Percentiles rank a stretch among this genome's conserved stretches.
Conservation (phyloP, 2,329 filamentous ascomycete species). For the Aspergillus ochraceoroseus region DNA sequence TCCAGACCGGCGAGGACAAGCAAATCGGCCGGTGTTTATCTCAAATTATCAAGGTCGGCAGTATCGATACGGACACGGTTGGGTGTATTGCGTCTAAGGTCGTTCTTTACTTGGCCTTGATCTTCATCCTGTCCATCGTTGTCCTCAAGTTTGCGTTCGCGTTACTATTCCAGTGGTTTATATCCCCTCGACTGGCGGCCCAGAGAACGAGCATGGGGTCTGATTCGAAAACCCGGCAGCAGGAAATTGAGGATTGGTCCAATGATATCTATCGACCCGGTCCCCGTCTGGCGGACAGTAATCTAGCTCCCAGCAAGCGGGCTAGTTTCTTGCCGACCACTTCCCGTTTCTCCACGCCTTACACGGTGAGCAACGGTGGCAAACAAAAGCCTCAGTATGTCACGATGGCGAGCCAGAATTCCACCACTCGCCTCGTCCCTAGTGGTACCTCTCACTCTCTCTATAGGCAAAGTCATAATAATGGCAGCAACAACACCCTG, state of each 20-base stretch:
- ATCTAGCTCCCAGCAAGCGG: slow-evolving; percentile 71
- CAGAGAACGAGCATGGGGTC: slow-evolving; percentile 76
- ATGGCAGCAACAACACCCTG: slow-evolving; percentile 56
- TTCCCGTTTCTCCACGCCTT: slow-evolving; percentile 88
- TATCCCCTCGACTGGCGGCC: slow-evolving; percentile 79
- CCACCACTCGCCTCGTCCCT: slow-evolving; percentile 66
- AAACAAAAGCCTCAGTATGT: slow-evolving; percentile 60
- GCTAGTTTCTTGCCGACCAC: slow-evolving; percentile 87
- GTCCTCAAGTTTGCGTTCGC: slow-evolving; percentile 81
- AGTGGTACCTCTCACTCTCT: slow-evolving; percentile 50
- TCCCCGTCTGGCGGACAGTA: slow-evolving; percentile 71
- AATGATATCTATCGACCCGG: slow-evolving; percentile 95
- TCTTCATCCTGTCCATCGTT: slow-evolving; percentile 88
- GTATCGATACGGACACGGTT: slow-evolving; percentile 90
- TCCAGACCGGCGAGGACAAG: slow-evolving; percentile 75
- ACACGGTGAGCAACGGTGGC: slow-evolving; percentile 64
- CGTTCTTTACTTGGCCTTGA: slow-evolving; percentile 86
- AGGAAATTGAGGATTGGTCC: slow-evolving; percentile 96
- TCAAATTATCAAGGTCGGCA: slow-evolving; percentile 92
- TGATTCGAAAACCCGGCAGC: slow-evolving; percentile 75
- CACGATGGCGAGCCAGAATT: slow-evolving; percentile 90
- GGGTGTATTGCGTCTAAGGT: slow-evolving; percentile 97
- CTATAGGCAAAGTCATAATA: slow-evolving; percentile 58
- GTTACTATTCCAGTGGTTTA: slow-evolving; percentile 91
- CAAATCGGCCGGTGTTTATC: slow-evolving; percentile 78